A percentile compares a stretch with the other conserved stretches of the same genome.
Evolutionary conservation across 345 rosid species (phyloP).

Genomic region (Brassica napus): DNA sequence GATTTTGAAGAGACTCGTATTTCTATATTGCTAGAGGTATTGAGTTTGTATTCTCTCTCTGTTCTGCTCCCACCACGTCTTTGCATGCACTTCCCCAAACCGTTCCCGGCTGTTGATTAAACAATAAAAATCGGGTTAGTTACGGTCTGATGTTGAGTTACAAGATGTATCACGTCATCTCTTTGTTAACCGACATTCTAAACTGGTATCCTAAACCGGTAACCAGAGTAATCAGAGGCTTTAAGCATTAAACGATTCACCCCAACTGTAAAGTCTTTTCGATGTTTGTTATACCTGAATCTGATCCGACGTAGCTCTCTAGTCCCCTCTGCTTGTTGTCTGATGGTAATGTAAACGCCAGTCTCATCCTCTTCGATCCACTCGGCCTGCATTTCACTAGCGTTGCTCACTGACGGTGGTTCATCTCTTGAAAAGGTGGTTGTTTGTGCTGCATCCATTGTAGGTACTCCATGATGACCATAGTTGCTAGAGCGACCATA

Average conservation of each 20-base stretch:
- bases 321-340: conserved; percentile 81
- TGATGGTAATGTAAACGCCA: conserved; percentile 90
- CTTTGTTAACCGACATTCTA: too few relatives aligned
- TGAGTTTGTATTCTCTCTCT: conserved; percentile 95
- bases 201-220: background rate
- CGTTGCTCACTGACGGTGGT: conserved; percentile 83
- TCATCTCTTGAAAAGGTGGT: conserved; percentile 91
- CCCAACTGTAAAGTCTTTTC: background rate
- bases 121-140: background rate
- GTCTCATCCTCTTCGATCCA: conserved; percentile 95
- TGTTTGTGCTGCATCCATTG: conserved; percentile 67
- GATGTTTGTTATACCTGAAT: conserved; percentile 66
- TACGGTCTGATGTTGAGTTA: background rate
- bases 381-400: conserved; percentile 86
- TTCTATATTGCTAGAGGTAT: conserved; percentile 52
- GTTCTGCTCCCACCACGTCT: conserved; percentile 97
- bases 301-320: conserved; percentile 97
- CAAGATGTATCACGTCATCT: too few relatives aligned
- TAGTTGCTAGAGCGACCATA: conserved; percentile 57
- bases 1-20: conserved; percentile 31
- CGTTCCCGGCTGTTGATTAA: conserved; percentile 69
- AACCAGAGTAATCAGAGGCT: background rate
- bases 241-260: background rate
- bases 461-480: conserved; percentile 51
- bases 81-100: conserved; percentile 93